Conservation (phyloP, 208 protist species). For the Lotmaria passim region DNA sequence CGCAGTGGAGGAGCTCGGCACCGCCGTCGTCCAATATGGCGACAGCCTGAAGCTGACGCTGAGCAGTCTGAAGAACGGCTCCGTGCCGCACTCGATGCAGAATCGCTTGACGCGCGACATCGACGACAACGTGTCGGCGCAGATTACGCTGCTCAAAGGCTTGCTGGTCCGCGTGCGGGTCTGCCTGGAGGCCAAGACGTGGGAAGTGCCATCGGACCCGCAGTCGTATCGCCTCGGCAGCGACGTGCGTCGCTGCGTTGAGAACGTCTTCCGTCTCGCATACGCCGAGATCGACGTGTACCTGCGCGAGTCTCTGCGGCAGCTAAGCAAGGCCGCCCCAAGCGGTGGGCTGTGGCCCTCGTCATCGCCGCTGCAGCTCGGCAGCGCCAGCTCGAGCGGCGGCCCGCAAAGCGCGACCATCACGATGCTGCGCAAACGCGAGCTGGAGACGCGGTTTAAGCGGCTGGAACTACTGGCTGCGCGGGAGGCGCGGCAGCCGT, state of each 20-base stretch:
- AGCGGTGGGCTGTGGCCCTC: slow-evolving; percentile 16
- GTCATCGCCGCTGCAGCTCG: slow-evolving; percentile 16
- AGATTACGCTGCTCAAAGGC: slow-evolving; percentile 33
- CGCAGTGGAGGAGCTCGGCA: slow-evolving; percentile 31
- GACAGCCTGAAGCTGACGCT: slow-evolving; percentile 36
- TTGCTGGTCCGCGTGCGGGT: slow-evolving; percentile 36
- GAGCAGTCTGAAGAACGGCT: slow-evolving; percentile 30
- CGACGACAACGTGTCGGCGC: slow-evolving; percentile 38
- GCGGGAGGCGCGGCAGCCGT: slow-evolving; percentile 33
- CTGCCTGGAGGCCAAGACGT: slow-evolving; percentile 39
- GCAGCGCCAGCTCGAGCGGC: neutral
- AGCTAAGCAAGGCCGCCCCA: slow-evolving; percentile 49
- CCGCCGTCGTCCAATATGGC: slow-evolving; percentile 27
- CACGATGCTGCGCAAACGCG: slow-evolving; percentile 47
- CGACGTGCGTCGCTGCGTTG: slow-evolving; percentile 47
- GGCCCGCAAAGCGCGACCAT: slow-evolving; percentile 11
- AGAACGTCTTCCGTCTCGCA: slow-evolving; percentile 46
- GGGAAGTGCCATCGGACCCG: slow-evolving; percentile 32
- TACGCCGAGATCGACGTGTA: slow-evolving; percentile 73
- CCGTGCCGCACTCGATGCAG: slow-evolving; percentile 63
- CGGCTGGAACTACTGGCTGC: slow-evolving; percentile 30
- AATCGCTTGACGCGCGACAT: slow-evolving; percentile 48
- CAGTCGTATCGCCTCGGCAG: slow-evolving; percentile 41
- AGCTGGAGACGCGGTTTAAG: slow-evolving; percentile 70
- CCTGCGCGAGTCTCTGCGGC: slow-evolving; percentile 68